phyloP scores from a whole-genome alignment of 176 grass and related monocot species.

The Alloteropsis semialata region DNA sequence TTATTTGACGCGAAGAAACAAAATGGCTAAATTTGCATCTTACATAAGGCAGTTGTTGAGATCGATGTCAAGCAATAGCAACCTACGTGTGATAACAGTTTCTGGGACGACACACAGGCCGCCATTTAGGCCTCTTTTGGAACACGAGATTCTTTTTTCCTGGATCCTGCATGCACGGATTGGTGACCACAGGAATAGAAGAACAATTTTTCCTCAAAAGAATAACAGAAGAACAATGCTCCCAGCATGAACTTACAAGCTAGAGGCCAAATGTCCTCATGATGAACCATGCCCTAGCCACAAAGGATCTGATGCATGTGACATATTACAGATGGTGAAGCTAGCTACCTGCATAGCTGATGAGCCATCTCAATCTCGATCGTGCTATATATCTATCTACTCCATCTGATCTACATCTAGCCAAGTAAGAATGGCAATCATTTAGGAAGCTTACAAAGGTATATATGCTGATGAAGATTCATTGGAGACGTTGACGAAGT shows the following conservation, averaged over 20 bases:
- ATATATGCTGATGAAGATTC: constrained; percentile 18
- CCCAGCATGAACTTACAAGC: background rate
- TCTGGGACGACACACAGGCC: too few species aligned
- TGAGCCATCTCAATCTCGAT: constrained; percentile 16
- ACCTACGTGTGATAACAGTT: background rate
- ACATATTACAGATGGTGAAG: background rate
- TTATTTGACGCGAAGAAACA: background rate
- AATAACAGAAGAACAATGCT: background rate
- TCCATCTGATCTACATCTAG: background rate
- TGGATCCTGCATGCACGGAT: too few species aligned
- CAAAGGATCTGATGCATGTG: constrained; percentile 2
- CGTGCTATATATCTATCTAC: constrained; percentile 15
- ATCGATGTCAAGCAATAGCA: background rate
- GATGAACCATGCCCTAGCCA: background rate
- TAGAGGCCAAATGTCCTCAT: constrained; percentile 22
- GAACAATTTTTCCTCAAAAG: background rate
- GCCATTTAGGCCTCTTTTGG: too few species aligned
- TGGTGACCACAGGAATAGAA: background rate
- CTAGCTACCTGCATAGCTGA: background rate
- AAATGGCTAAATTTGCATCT: background rate
- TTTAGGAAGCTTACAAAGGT: constrained; percentile 35
- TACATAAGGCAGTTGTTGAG: background rate
- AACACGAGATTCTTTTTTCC: too few species aligned
- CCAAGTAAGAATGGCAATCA: constrained; percentile 22
- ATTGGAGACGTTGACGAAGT: constrained; percentile 40